phyloP scores from a whole-genome alignment of 805 yeast genomes.

The Schwanniomyces sp. region DNA sequence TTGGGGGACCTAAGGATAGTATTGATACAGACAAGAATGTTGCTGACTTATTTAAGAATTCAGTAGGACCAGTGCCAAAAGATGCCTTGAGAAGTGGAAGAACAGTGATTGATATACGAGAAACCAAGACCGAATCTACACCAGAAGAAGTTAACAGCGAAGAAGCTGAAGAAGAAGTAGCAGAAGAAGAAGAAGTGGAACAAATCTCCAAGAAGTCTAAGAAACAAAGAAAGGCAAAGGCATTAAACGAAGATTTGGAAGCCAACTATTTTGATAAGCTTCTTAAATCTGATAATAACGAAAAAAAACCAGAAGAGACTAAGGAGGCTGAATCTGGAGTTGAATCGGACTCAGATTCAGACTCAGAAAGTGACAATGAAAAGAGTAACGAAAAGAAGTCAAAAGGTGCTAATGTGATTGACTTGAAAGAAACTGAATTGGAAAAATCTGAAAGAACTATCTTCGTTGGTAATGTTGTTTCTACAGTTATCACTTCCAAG shows the following conservation, averaged over 20 bases:
- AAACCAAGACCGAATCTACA: constrained; percentile 8
- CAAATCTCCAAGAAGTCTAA: constrained; percentile 8
- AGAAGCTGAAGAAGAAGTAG: constrained; percentile 18
- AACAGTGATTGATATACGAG: constrained; percentile 16
- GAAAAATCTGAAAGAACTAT: constrained; percentile 82
- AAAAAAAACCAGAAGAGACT: constrained; percentile 11
- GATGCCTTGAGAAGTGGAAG: constrained; percentile 20
- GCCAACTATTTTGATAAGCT: constrained; percentile 52
- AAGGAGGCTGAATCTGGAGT: constrained; percentile 15
- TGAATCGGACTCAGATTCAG: constrained; percentile 2
- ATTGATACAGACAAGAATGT: constrained; percentile 26
- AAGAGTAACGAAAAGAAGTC: constrained; percentile 11
- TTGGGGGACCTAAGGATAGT: constrained; percentile 21
- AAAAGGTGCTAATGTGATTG: constrained; percentile 48
- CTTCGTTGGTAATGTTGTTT: constrained; percentile 83
- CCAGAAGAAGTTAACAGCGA: constrained; percentile 17
- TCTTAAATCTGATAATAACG: constrained; percentile 35
- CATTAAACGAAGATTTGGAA: constrained; percentile 53
- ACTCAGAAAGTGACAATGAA: constrained; percentile 16
- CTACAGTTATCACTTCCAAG: constrained; percentile 64
- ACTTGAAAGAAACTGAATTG: constrained; percentile 68
- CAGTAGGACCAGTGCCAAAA: constrained; percentile 49
- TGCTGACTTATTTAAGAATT: constrained; percentile 27
- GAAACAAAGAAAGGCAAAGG: constrained; percentile 21
- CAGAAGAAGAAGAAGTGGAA: constrained; percentile 20